These are phyloP conservation scores for Fonsecaea pedrosoi DNA, from an alignment of 2,329 filamentous ascomycete genomes.

Conservation along the genomic window DNA sequence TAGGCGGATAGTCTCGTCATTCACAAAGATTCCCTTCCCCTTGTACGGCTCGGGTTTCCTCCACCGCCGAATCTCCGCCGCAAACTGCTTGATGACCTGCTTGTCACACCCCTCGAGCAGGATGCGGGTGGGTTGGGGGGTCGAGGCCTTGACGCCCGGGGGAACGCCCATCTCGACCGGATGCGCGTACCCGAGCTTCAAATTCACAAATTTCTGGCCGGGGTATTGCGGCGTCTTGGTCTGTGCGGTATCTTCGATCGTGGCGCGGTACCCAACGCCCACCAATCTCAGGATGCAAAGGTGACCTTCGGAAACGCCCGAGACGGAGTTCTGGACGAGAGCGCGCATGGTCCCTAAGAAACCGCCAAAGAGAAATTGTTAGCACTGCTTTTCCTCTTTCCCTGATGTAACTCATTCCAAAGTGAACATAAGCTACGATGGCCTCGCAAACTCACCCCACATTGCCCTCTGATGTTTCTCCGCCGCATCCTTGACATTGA, in stretches of 20 bases:
- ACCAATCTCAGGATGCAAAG: slow-evolving; percentile 90
- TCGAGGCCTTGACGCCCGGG: slow-evolving; percentile 80
- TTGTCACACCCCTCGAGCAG: slow-evolving; percentile 87
- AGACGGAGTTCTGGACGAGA: slow-evolving; percentile 87
- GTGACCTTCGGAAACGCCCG: slow-evolving; percentile 95
- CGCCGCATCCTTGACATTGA: slow-evolving; percentile 73
- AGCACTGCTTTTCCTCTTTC: slow-evolving; percentile 7
- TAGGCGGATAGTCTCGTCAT: slow-evolving; percentile 95
- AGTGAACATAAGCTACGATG: neutral
- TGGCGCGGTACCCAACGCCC: slow-evolving; percentile 93
- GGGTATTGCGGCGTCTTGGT: slow-evolving; percentile 68
- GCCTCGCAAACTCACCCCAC: slow-evolving; percentile 75
- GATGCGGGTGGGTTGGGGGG: slow-evolving; percentile 88
- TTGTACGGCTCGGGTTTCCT: slow-evolving; percentile 96
- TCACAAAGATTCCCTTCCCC: slow-evolving; percentile 98
- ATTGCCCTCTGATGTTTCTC: slow-evolving; percentile 83
- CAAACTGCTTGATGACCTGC: slow-evolving; percentile 87
- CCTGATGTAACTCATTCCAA: neutral
- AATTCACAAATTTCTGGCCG: slow-evolving; percentile 84
- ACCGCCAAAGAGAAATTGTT: slow-evolving; percentile 27
- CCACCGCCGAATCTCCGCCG: slow-evolving; percentile 86
- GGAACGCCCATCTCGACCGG: slow-evolving; percentile 89
- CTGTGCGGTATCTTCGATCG: slow-evolving; percentile 77
- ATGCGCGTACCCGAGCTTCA: slow-evolving; percentile 97
- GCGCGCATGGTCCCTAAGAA: slow-evolving; percentile 81